phyloP scores from a whole-genome alignment of 169 alveolate genomes.

The Plasmodium falciparum region DNA sequence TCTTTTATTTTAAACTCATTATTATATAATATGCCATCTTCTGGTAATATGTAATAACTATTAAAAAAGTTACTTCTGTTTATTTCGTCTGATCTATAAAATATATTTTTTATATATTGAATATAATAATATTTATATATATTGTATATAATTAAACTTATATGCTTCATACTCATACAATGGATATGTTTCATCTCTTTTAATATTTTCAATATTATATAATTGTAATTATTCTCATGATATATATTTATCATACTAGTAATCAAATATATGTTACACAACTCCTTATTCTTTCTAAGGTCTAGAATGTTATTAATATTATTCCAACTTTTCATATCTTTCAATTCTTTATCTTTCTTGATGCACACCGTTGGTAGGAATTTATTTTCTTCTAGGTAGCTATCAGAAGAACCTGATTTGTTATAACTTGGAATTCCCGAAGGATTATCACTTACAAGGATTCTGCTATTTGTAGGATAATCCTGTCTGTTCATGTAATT shows the following conservation, averaged over 20 bases:
- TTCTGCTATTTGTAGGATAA: background rate
- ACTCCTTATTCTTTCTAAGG: slow-evolving; percentile 30
- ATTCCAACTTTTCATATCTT: slow-evolving; percentile 24
- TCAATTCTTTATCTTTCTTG: slow-evolving; percentile 23
- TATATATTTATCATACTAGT: slow-evolving; percentile 49
- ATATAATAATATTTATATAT: slow-evolving; percentile 29
- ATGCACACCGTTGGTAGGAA: slow-evolving; percentile 18
- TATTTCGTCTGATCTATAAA: background rate
- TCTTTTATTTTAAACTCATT: background rate
- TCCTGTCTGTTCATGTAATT: background rate
- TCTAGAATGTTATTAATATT: slow-evolving; percentile 31
- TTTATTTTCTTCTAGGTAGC: background rate
- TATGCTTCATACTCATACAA: slow-evolving; percentile 26
- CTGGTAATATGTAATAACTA: slow-evolving; percentile 6
- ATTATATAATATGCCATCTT: slow-evolving; percentile 8
- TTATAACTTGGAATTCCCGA: background rate
- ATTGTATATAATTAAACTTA: slow-evolving; percentile 44
- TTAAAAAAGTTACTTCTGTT: slow-evolving; percentile 13
- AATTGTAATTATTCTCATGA: slow-evolving; percentile 48
- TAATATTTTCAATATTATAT: slow-evolving; percentile 35
- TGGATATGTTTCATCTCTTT: slow-evolving; percentile 14
- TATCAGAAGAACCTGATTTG: too few relatives aligned
- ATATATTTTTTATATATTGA: slow-evolving; percentile 9
- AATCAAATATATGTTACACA: slow-evolving; percentile 26
- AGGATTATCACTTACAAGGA: background rate